Conservation (phyloP, 2,329 filamentous ascomycete species). For the Myriosclerotinia curreyana region DNA sequence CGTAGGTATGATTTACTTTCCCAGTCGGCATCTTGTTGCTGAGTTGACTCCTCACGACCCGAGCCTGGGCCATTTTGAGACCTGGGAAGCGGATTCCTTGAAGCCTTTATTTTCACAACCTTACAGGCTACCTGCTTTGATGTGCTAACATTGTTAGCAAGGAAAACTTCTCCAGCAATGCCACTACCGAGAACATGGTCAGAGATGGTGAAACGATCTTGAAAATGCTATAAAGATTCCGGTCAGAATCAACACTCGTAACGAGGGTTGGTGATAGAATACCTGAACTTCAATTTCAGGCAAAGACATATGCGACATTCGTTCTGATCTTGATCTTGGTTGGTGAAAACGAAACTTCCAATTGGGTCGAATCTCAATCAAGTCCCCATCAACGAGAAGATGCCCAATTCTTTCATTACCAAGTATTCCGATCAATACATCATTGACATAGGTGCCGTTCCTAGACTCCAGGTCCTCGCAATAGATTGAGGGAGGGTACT, state of each 20-base stretch:
- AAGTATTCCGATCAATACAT: conserved; percentile 45
- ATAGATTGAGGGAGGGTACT: conserved; percentile 46
- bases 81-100: neutral
- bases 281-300: conserved; percentile 43
- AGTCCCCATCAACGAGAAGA: conserved; percentile 51
- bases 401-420: conserved; percentile 41
- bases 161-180: conserved; percentile 51
- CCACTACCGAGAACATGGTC: conserved; percentile 53
- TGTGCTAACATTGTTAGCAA: conserved; percentile 51
- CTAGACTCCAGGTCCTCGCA: conserved; percentile 54
- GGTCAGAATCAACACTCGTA: conserved; percentile 3
- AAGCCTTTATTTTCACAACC: conserved; percentile 50
- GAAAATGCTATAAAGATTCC: conserved; percentile 43
- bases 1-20: conserved; percentile 44
- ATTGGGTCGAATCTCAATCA: conserved; percentile 44
- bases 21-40: conserved; percentile 25
- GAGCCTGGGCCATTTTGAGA: neutral
- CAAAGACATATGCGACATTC: conserved; percentile 24
- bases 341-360: conserved; percentile 42
- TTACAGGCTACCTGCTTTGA: conserved; percentile 67
- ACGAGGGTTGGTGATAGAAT: neutral
- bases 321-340: conserved; percentile 18
- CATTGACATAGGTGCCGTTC: conserved; percentile 55
- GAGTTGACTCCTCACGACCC: neutral
- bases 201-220: conserved; percentile 48